Evolutionary conservation across 1,139 yeast species (phyloP), one percentile per base, ranked within the genome.

Genomic region (Sugiyamaella neomexicana): DNA sequence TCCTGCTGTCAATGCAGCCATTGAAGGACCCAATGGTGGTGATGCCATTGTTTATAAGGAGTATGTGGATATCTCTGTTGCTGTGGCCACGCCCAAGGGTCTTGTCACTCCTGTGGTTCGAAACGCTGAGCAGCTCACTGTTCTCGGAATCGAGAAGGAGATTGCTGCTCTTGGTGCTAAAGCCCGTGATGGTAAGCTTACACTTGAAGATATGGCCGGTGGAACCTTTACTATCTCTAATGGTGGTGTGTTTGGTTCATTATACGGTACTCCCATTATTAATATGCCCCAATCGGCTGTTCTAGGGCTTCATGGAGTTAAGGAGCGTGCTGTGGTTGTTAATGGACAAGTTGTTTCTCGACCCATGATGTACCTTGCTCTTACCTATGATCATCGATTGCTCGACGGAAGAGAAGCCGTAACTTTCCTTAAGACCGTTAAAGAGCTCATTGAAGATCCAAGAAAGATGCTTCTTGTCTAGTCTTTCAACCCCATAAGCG

Each of bases 281-380:
- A 93, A 93, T 81, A 78, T 89, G 83, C 99, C 99, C 55, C 99
- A 93, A 79, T 89, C 97, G 57, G 98, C 98, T 47, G 99, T 93
- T 45, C 82, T 93, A 66, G 99, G 99, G 67, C 82, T 93, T 71
- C 99, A 93, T 70, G 98, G 98, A 74, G 89, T 89, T 67, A 95
- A 93, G 80, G 93, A 93, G 75, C 90, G 99, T 80, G 95, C 99
- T 52, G 97, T 93, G 57, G 95, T 95, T 58, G 91, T 93, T 58
- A 86, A 93, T 65, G 99, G 99, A 55, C 93, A 93, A 80, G 82
- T 93, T 65, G 99, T 89, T 65, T 82, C 95, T 43, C 88, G 98
- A 80, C 99, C 99, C 73, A 93, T 93, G 99, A 95, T 95, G 99
- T 95, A 93, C 82, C 78, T 95, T 71, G 99, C 99, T 55, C 85